Percentiles rank a stretch among this genome's conserved stretches.
Conservation (phyloP, 306 rosid genomes). For the Medicago lupulina region DNA sequence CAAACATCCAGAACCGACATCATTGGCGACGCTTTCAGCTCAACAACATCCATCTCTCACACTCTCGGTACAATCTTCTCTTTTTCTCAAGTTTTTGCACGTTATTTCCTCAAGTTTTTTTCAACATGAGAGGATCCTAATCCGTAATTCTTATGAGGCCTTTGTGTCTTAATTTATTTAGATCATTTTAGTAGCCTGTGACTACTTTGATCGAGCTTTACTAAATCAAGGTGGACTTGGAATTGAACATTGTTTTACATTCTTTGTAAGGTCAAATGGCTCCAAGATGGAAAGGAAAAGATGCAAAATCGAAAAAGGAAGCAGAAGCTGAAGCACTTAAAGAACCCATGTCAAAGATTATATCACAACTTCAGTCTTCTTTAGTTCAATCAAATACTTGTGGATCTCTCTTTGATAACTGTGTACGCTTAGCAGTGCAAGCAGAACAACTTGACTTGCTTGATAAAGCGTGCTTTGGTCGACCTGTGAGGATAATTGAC, state of each 20-base stretch:
- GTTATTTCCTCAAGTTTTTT: no score
- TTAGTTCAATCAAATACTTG: slow-evolving; percentile 52
- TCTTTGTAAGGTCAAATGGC: slow-evolving; percentile 50
- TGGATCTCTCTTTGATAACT: slow-evolving; percentile 56
- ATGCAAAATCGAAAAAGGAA: slow-evolving; percentile 64
- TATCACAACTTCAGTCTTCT: slow-evolving; percentile 64
- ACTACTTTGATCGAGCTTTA: slow-evolving; percentile 1
- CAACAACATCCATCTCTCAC: no score
- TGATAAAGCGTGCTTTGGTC: slow-evolving; percentile 70
- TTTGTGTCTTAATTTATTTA: no score
- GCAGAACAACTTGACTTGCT: slow-evolving; percentile 62
- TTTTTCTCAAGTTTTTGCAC: no score
- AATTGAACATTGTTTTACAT: slow-evolving; percentile 19
- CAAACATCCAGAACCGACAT: no score
- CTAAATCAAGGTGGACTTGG: background rate
- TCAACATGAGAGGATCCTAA: no score
- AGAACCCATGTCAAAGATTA: slow-evolving; percentile 75
- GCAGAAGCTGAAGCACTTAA: slow-evolving; percentile 68
- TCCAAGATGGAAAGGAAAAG: slow-evolving; percentile 88
- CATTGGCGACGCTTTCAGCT: accelerated
- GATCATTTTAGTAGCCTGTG: no score
- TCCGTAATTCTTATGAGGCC: no score
- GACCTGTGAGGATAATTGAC: slow-evolving; percentile 52
- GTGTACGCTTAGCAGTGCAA: slow-evolving; percentile 55
- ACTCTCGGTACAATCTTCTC: background rate